phyloP scores from a whole-genome alignment of 108 stramenopile species.

The Schizochytrium sp. region DNA sequence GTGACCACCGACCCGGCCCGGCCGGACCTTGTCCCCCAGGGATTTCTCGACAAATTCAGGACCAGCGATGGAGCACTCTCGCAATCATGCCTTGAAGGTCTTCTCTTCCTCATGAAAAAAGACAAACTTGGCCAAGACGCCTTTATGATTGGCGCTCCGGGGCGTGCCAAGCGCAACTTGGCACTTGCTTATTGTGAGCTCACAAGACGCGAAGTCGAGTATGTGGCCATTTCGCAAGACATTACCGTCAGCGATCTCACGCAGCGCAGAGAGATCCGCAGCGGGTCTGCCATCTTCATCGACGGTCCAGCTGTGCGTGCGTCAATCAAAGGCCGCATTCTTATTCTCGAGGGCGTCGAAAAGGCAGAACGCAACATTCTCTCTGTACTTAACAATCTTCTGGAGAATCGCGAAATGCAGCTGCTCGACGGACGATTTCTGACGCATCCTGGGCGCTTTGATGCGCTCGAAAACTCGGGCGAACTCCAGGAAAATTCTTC shows the following conservation, averaged over 20 bases:
- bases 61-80: not conserved
- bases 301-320: conserved; percentile 70
- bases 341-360: conserved; percentile 76
- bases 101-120: conserved; percentile 43
- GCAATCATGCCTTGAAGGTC: not conserved
- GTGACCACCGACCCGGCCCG: not conserved
- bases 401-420: conserved; percentile 73
- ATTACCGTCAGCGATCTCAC: conserved; percentile 71
- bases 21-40: not conserved
- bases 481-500: not conserved
- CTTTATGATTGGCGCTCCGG: conserved; percentile 58
- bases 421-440: conserved; percentile 68
- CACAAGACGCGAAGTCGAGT: conserved; percentile 57
- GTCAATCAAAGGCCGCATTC: conserved; percentile 64
- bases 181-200: conserved; percentile 62
- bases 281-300: conserved; percentile 29
- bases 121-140: conserved; percentile 66
- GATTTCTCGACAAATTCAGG: not conserved
- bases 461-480: not conserved
- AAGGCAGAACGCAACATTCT: conserved; percentile 73
- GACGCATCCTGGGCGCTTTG: conserved; percentile 15
- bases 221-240: conserved; percentile 58
- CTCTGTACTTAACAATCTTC: conserved; percentile 73
- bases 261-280: conserved; percentile 57
- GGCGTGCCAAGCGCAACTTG: conserved; percentile 37